Conservation (phyloP, 768 basidiomycete genomes). For the Lactifluus rugatus region DNA sequence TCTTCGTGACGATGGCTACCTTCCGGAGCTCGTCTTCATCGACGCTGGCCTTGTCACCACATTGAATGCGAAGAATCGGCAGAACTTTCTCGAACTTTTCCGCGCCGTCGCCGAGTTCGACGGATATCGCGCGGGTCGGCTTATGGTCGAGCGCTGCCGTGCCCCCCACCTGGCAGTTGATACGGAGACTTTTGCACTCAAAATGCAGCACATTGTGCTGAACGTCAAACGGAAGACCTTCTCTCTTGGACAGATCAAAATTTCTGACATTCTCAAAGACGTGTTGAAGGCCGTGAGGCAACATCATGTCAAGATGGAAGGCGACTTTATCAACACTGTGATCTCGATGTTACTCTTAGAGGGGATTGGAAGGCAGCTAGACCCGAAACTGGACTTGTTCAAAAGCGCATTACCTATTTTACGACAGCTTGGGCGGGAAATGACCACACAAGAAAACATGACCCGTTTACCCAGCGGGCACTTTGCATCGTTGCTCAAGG, state of each 20-base stretch:
- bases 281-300: constrained; percentile 77
- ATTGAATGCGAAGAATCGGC: constrained; percentile 69
- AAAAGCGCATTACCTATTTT: constrained; percentile 92
- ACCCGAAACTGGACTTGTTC: constrained; percentile 89
- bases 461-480: constrained; percentile 57
- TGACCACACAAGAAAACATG: constrained; percentile 67
- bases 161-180: constrained; percentile 86
- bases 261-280: constrained; percentile 84
- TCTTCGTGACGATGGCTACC: constrained; percentile 63
- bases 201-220: constrained; percentile 94
- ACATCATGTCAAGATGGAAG: constrained; percentile 98
- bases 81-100: constrained; percentile 95
- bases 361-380: constrained; percentile 90
- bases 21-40: constrained; percentile 92
- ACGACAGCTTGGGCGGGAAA: constrained; percentile 82
- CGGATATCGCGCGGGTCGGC: constrained; percentile 87
- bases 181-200: constrained; percentile 90
- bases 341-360: constrained; percentile 89
- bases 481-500: constrained; percentile 83
- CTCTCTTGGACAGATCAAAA: constrained; percentile 92
- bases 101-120: constrained; percentile 94
- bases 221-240: constrained; percentile 95
- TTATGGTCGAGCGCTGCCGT: constrained; percentile 94
- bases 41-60: constrained; percentile 93
- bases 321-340: constrained; percentile 97